These are phyloP conservation scores for Eucalyptus brandiana DNA, from an alignment of 345 rosid species.

Conservation along the genomic window DNA sequence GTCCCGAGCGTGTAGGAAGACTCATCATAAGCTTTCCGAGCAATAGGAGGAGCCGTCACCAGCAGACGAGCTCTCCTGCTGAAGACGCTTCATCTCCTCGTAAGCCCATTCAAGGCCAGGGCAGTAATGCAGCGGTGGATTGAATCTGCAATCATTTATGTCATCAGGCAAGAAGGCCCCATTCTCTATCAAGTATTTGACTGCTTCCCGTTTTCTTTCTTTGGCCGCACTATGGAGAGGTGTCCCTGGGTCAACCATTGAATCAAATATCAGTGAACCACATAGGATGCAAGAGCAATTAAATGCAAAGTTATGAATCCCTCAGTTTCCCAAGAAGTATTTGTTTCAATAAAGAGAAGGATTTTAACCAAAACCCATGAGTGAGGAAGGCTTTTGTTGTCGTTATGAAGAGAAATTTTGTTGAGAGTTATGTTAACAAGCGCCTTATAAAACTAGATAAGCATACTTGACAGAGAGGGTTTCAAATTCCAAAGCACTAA, in stretches of 20 bases:
- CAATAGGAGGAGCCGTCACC: neutral
- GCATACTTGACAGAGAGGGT: neutral
- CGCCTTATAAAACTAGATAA: neutral
- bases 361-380: neutral
- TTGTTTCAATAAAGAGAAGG: neutral
- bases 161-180: slow-evolving; percentile 89
- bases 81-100: slow-evolving; percentile 64
- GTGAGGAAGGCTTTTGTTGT: neutral
- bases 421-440: neutral
- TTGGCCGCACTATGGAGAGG: slow-evolving; percentile 91
- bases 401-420: neutral
- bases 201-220: slow-evolving; percentile 78
- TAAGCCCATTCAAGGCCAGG: slow-evolving; percentile 97
- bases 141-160: slow-evolving; percentile 76
- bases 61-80: neutral
- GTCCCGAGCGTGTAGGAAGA: neutral
- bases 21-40: neutral
- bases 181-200: slow-evolving; percentile 73
- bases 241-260: slow-evolving; percentile 42
- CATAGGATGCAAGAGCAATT: neutral
- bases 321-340: neutral
- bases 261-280: neutral
- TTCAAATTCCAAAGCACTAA: neutral
- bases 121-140: slow-evolving; percentile 95
- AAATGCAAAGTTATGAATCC: neutral